Base-by-base conservation (phyloP, 768 basidiomycete genomes). In the Dentipellis fragilis region DNA sequence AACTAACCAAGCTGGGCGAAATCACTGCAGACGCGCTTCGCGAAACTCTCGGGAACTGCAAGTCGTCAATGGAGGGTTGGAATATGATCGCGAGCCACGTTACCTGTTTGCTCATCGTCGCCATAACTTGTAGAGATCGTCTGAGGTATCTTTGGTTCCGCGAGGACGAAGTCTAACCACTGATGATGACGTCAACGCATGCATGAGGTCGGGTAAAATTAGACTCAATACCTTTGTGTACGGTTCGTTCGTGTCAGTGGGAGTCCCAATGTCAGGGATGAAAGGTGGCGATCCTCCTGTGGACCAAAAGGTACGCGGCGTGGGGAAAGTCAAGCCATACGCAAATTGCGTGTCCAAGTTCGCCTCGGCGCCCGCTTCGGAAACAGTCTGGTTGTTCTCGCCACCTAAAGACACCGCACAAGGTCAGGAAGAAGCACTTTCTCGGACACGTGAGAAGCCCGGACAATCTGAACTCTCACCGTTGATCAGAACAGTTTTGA, bases 331-430 rank as follows among this genome's bases (percentile, higher is more conserved):
- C 22, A 87, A 52, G 22, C 85, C 86, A 59, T 77, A 83, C 1
- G 78, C 82, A 66, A 80, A 84, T 62, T 87, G 84, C 3, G 77
- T 75, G 59, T 87, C 84, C 22, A 87, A 67, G 60, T 83, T 76
- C 4, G 85, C 85, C 65, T 89, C 87, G 7, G 56, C 64, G 1
- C 85, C 84, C 14, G 21, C 22, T 17, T 42, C 14, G 40, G 12
- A 4, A 3, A 19, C 16, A 10, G 40, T 14, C 10, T 49, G 23
- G 8, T 12, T 3, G 19, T 22, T 10, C 42, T 12, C 34, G 11
- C 10, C n/a, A 10, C 17, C 60, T 61, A 38, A 55, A 53, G 42
- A 42, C 40, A 42, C 40, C 14, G 40, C 9, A 2, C 40, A 42
- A 14, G n/a, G 12, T 17, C 10, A 39, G 0, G 29, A 10, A 6